A percentile compares a stretch with the other conserved stretches of the same genome.
These are phyloP conservation scores for Chamaecrista fasciculata DNA, from an alignment of 306 rosid species.

Conservation along the genomic window DNA sequence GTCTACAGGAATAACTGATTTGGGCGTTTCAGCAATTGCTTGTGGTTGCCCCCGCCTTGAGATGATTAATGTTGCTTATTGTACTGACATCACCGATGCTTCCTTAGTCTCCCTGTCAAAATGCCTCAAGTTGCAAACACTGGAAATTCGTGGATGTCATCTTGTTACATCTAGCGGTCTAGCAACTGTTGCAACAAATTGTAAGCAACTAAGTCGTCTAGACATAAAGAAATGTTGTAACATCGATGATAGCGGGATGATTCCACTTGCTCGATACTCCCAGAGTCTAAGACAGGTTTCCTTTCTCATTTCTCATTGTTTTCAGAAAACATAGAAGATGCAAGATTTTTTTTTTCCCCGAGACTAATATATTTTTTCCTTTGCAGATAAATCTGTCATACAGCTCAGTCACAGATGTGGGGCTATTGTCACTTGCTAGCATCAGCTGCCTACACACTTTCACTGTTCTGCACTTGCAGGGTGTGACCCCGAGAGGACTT, in stretches of 20 bases:
- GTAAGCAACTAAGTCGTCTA: conserved; percentile 67
- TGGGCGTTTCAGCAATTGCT: conserved; percentile 69
- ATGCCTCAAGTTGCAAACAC: conserved; percentile 59
- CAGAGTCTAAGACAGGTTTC: conserved; percentile 84
- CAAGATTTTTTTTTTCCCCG: not conserved
- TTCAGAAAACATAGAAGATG: conserved; percentile 10
- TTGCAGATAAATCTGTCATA: conserved; percentile 91
- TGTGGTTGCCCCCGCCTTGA: conserved; percentile 75
- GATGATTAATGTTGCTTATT: conserved; percentile 75
- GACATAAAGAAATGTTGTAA: conserved; percentile 82
- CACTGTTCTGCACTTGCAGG: conserved; percentile 68
- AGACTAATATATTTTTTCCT: conserved; percentile 16
- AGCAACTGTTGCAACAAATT: conserved; percentile 59
- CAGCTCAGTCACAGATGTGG: conserved; percentile 76
- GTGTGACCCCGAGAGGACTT: conserved; percentile 69
- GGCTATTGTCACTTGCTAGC: conserved; percentile 80
- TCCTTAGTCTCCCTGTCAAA: conserved; percentile 59
- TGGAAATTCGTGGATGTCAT: conserved; percentile 85
- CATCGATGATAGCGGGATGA: conserved; percentile 79
- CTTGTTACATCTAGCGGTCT: conserved; percentile 71
- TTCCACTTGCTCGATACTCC: conserved; percentile 69
- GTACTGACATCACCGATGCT: conserved; percentile 64
- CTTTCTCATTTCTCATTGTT: conserved; percentile 20
- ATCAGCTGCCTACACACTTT: conserved; percentile 83
- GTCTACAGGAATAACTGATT: conserved; percentile 76